Base-by-base conservation (phyloP, 2,329 filamentous ascomycete species). In the Fusarium metavorans region DNA sequence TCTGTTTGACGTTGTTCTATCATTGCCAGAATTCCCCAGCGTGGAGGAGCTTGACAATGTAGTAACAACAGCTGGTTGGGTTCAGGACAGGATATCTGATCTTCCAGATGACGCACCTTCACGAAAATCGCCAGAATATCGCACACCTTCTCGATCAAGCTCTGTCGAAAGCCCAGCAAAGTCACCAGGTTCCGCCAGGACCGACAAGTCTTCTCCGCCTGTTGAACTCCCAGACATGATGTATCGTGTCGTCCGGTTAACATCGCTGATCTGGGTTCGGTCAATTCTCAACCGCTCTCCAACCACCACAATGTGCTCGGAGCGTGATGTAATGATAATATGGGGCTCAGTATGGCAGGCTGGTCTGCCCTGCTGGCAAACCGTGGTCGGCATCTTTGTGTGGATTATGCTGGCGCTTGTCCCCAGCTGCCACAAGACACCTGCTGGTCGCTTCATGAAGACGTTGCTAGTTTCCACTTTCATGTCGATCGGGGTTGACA, bases 281-380 rank as follows among this genome's bases (percentile, higher is more conserved):
- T 86, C 87, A 3, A 86, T 89, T 48, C 77, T 83, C 34, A 69
- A 77, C 11, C 84, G 86, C 4, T 80, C 76, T 4, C 85, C 87
- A 0, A 85, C 88, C 16, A 83, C 84, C 62, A 67, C 75, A 7
- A 78, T 85, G 1, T 85, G 87, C 64, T 80, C 80, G 4, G 69
- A 81, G 5, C 70, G 76, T 10, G 85, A 87, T 50, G 85, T 87
- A 66, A 65, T 81, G 11, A 75, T 77, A 50, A 82, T 89, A 6
- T 90, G 87, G 87, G 80, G 80, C 16, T 83, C 83, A 4, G 81
- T 85, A 13, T 89, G 87, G 87, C 81, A 83, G 20, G 84, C 87
- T 6, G 83, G 85, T 2, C 79, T 88, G 37, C 78, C 84, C 4
- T 82, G 81, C 6, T 88, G 87, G 87, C 85, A 85, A 67, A 77